phyloP scores from a whole-genome alignment of 495 filamentous ascomycete genomes.

The Aspergillus sclerotioniger region DNA sequence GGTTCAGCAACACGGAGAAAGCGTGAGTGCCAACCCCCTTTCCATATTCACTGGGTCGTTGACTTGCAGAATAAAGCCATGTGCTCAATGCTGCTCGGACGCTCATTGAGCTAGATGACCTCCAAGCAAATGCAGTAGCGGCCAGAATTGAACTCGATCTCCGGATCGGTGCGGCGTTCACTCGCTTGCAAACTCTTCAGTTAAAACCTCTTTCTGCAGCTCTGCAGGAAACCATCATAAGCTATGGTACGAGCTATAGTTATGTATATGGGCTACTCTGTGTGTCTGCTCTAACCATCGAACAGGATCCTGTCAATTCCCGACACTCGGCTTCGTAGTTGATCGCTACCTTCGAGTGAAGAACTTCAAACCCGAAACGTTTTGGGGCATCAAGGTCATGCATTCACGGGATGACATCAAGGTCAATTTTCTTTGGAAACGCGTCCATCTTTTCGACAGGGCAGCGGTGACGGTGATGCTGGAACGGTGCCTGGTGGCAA shows the following conservation, averaged over 20 bases:
- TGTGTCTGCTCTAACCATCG: slow-evolving; percentile 20
- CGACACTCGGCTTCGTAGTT: slow-evolving; percentile 93
- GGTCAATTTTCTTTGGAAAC: slow-evolving; percentile 82
- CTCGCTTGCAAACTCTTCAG: slow-evolving; percentile 77
- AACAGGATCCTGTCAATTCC: slow-evolving; percentile 91
- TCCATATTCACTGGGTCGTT: slow-evolving; percentile 12
- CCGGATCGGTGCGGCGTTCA: slow-evolving; percentile 87
- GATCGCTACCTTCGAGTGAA: slow-evolving; percentile 90
- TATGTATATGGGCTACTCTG: not conserved
- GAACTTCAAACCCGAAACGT: slow-evolving; percentile 88
- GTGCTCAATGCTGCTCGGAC: slow-evolving; percentile 79
- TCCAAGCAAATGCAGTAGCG: slow-evolving; percentile 81
- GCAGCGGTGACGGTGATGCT: slow-evolving; percentile 76
- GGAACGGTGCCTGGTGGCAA: slow-evolving; percentile 79
- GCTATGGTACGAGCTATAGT: slow-evolving; percentile 64
- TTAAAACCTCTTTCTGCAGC: slow-evolving; percentile 64
- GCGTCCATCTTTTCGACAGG: slow-evolving; percentile 84
- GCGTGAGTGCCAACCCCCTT: slow-evolving; percentile 52
- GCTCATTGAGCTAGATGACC: slow-evolving; percentile 76
- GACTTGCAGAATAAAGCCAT: slow-evolving; percentile 46
- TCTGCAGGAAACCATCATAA: slow-evolving; percentile 64
- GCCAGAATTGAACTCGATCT: slow-evolving; percentile 91
- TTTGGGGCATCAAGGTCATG: slow-evolving; percentile 88
- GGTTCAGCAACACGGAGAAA: slow-evolving; percentile 93
- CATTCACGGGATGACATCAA: slow-evolving; percentile 73